A percentile compares a stretch with the other conserved stretches of the same genome.
These are phyloP conservation scores for Wallacemonas rigidus DNA, from an alignment of 208 protist genomes.

Conservation along the genomic window DNA sequence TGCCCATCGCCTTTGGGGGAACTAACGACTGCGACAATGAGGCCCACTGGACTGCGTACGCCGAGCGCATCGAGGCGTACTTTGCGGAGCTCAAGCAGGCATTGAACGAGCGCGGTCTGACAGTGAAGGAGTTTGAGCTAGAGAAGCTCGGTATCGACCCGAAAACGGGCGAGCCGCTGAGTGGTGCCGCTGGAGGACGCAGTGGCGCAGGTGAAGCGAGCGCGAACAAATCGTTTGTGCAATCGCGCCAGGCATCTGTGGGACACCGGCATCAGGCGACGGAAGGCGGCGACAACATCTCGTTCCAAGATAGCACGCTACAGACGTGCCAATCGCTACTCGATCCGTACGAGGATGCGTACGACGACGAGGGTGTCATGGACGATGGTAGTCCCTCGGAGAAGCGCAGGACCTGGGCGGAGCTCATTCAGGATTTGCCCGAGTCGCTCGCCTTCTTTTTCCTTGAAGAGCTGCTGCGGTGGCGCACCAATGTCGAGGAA, in stretches of 20 bases:
- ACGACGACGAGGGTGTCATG: not conserved
- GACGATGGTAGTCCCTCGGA: slow-evolving; percentile 2
- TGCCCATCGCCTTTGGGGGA: slow-evolving; percentile 60
- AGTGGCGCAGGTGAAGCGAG: not conserved
- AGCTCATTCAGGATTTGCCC: slow-evolving; percentile 38
- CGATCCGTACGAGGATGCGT: slow-evolving; percentile 6
- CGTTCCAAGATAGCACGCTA: slow-evolving; percentile 28
- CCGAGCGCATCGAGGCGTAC: slow-evolving; percentile 49
- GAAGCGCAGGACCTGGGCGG: slow-evolving; percentile 33
- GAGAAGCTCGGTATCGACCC: slow-evolving; percentile 31
- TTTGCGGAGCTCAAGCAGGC: slow-evolving; percentile 48
- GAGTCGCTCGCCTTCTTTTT: slow-evolving; percentile 48
- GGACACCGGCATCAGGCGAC: not conserved
- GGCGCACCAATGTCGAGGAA: slow-evolving; percentile 41
- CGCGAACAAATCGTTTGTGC: not conserved
- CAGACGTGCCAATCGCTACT: slow-evolving; percentile 39
- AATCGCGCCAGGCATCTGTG: not conserved
- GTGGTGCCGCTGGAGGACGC: not conserved
- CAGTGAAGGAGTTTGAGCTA: slow-evolving; percentile 78
- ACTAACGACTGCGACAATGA: slow-evolving; percentile 55
- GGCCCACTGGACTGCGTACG: slow-evolving; percentile 38
- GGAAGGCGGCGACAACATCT: not conserved
- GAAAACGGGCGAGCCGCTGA: not conserved
- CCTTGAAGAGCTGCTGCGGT: slow-evolving; percentile 63
- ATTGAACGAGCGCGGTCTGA: slow-evolving; percentile 41